These are phyloP conservation scores for Breviolum minutum DNA, from an alignment of 73 alveolate species.

Conservation along the genomic window DNA sequence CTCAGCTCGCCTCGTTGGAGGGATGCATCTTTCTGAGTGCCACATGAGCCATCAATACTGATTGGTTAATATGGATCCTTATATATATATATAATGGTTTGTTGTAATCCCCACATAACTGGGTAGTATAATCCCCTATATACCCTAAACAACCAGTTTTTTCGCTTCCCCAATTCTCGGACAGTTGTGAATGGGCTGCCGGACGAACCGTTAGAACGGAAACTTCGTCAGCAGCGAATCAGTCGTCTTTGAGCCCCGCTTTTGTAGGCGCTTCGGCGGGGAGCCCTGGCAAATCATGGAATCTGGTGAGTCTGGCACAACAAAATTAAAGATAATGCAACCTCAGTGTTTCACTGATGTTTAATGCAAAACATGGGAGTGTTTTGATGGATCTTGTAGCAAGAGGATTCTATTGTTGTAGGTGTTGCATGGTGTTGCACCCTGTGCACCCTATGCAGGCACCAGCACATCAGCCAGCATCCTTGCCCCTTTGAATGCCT, in stretches of 20 bases:
- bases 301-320: background rate
- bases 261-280: slow-evolving; percentile 54
- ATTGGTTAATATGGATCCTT: no score
- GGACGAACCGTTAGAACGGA: background rate
- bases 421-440: background rate
- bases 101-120: no score
- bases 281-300: slow-evolving; percentile 11
- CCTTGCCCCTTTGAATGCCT: background rate
- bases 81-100: no score
- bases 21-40: background rate
- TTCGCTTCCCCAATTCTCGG: background rate
- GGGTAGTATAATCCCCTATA: no score
- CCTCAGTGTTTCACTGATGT: no score
- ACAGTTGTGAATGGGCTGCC: background rate
- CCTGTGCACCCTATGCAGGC: background rate
- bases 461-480: background rate
- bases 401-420: no score
- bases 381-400: background rate
- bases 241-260: slow-evolving; percentile 70
- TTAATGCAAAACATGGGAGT: background rate
- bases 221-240: slow-evolving; percentile 52
- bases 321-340: background rate
- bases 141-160: no score
- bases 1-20: background rate
- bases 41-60: background rate